These are phyloP conservation scores for Myrica gale DNA, from an alignment of 306 rosid species.

Conservation along the genomic window DNA sequence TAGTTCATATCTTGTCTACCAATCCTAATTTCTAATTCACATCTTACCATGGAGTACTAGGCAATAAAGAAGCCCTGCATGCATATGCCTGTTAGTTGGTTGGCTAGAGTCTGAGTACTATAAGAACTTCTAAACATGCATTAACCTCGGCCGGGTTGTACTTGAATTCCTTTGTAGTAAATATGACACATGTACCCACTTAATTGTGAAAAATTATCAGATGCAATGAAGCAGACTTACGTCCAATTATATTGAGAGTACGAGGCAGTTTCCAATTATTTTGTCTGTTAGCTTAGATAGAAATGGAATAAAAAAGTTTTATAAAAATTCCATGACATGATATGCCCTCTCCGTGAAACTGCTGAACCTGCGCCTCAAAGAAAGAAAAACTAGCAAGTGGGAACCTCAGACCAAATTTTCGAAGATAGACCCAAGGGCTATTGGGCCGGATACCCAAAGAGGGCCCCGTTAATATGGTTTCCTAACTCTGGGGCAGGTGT, in stretches of 20 bases:
- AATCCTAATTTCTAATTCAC: conserved; percentile 16
- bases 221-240: conserved; percentile 54
- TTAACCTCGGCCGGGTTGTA: conserved; percentile 7
- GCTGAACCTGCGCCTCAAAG: too few relatives aligned
- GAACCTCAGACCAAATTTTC: too few relatives aligned
- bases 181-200: conserved; percentile 2
- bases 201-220: conserved; percentile 14
- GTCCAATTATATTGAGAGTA: conserved; percentile 81
- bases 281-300: too few relatives aligned
- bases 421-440: too few relatives aligned
- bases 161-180: conserved; percentile 15
- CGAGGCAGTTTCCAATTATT: too few relatives aligned
- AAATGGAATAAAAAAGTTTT: too few relatives aligned
- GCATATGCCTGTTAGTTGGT: background rate
- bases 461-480: too few relatives aligned
- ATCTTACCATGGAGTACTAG: background rate
- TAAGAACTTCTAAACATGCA: background rate
- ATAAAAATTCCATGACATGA: background rate
- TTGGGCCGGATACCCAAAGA: too few relatives aligned
- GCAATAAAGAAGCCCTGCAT: conserved; percentile 4
- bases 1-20: background rate
- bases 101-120: background rate
- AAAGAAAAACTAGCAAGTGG: too few relatives aligned
- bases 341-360: background rate
- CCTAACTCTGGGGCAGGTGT: too few relatives aligned